Evolutionary conservation across 2,329 filamentous ascomycete genomes (phyloP), one percentile per base, ranked within the genome.

Genomic region (Phialophora expanda): DNA sequence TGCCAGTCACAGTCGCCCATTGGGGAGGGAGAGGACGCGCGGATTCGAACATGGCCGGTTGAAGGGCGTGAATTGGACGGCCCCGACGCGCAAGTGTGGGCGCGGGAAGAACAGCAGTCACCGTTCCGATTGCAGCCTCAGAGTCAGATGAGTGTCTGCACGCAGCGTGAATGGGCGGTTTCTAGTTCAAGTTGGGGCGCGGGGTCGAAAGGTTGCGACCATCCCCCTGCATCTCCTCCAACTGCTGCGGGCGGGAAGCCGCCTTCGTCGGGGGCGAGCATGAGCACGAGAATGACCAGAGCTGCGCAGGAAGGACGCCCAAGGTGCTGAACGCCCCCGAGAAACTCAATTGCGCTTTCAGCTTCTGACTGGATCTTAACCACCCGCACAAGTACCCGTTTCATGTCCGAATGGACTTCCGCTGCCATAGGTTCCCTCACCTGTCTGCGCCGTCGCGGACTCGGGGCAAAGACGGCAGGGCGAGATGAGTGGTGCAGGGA

Each of bases 91-190:
- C 53, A 30, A 55, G 53, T 55, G 53, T 4, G 53, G 12, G 11
- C 53, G 53, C 24, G 44, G 24, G 32, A 51, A 22, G 44, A 32
- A 9, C 22, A 59, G 38, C 38, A 24, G 38, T 30, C 26, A 51
- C 24, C 24, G 17, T 51, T 38, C 28, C 44, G 57, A 61, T 61
- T 61, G 44, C 57, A 61, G 28, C 46, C 38, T 20, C 46, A 61
- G 34, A n/a, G 26, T 55, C 53, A 55, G 53, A 55, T 55, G 28
- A 6, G 26, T 4, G 48, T 22, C 32, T 12, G 11, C 32, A 34
- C 9, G 32, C 32, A 34, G 30, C 46, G 46, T 22, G 46, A 50
- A 50, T 50, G 11, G 20, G 46, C 9, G 28, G 20, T 30, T 30
- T 11, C 26, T 34, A 55, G 28, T n/a, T 44, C 38, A 44, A n/a